phyloP scores from a whole-genome alignment of 2,329 filamentous ascomycete genomes.

The Colletotrichum karsti region DNA sequence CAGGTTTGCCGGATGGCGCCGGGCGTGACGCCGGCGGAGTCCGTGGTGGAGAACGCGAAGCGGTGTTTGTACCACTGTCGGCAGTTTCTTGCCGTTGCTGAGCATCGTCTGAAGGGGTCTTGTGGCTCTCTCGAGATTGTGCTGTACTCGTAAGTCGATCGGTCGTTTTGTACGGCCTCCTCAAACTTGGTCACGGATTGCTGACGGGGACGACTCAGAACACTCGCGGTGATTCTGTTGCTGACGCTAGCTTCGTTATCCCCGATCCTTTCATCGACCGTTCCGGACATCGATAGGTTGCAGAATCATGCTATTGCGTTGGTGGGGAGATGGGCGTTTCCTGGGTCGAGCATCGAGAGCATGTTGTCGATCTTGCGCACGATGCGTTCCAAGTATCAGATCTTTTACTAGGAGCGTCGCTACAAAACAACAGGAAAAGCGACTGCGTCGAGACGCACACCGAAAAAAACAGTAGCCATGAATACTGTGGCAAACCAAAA shows the following conservation, averaged over 20 bases:
- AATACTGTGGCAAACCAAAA: no score
- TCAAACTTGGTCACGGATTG: neutral
- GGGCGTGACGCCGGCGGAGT: neutral
- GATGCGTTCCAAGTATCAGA: neutral
- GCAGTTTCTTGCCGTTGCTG: neutral
- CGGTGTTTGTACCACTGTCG: neutral
- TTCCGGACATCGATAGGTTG: slow-evolving; percentile 19
- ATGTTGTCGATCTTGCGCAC: neutral
- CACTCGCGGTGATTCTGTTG: slow-evolving; percentile 19
- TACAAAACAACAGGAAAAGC: no score
- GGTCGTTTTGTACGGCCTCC: neutral
- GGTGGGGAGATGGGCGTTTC: slow-evolving; percentile 28
- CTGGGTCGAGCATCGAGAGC: slow-evolving; percentile 26
- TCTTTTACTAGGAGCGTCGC: no score
- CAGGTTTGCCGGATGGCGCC: neutral
- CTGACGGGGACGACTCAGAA: no score
- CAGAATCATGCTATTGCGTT: slow-evolving; percentile 8
- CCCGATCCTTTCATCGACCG: slow-evolving; percentile 18
- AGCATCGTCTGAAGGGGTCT: neutral
- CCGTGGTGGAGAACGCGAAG: slow-evolving; percentile 10
- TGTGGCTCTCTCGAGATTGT: neutral
- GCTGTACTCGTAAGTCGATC: neutral
- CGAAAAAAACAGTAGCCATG: no score
- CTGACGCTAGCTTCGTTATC: slow-evolving; percentile 29
- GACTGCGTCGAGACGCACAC: no score